Evolutionary conservation across 2,329 filamentous ascomycete genomes (phyloP), one percentile per base, ranked within the genome.

Genomic region (Plenodomus tracheiphilus): DNA sequence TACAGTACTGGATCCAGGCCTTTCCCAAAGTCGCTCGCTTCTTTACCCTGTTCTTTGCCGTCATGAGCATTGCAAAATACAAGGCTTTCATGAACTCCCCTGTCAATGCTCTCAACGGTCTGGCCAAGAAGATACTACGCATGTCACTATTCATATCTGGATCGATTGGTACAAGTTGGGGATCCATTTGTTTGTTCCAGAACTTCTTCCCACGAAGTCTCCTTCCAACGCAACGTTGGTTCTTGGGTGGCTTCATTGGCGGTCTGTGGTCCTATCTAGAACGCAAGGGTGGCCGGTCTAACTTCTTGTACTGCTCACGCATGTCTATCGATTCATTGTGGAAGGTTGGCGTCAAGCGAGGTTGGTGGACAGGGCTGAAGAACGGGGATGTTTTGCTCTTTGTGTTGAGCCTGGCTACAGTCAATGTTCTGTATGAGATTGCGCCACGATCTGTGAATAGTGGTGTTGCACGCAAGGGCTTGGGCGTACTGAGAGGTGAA

Each of bases 311-410:
- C 72, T 86, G 84, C 56, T 84, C 88, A 22, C 81, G 92, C 2
- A 76, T 86, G n/a, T 91, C 87, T 51, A 78, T 96, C 22, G 89
- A 96, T 69, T 89, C 85, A 32, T 73, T 91, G 39, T 97, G 91
- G 90, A 96, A 96, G 77, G 90, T 96, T 0, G 91, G 92, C n/a
- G 84, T 88, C 46, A 97, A 97, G 84, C 79, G 87, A 28, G 83
- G 90, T 1, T 91, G 91, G 85, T 96, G 93, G 91, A 85, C 82
- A 56, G 89, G 89, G 10, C 81, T 94, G 69, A 84, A 81, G 62
- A 88, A 89, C 32, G 91, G 91, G 0, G 93, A 97, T 72, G 84
- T 97, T 4, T 83, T 87, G 76, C 76, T 97, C 3, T 92, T 97
- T 65, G 87, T 93, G 15, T 72, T 85, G 16, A 88, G 90, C 40